Evolutionary conservation across 768 basidiomycete species (phyloP).

Genomic region (Saitozyma sp.): DNA sequence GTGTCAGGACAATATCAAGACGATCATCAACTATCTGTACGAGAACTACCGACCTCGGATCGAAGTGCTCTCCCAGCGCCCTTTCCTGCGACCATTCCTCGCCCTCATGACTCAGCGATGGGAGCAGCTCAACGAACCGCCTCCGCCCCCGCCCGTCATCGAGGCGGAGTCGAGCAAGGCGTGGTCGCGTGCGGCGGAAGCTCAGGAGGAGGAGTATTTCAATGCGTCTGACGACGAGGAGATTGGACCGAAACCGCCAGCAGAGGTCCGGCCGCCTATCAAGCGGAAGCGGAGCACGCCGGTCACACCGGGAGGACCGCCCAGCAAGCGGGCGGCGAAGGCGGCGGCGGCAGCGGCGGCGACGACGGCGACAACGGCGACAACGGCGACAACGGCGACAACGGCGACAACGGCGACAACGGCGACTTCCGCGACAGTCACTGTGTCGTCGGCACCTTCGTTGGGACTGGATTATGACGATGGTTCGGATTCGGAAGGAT

Average conservation of each 20-base stretch:
- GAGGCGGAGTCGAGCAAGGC: slow-evolving; percentile 30
- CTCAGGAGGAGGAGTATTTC: slow-evolving; percentile 91
- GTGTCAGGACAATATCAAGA: slow-evolving; percentile 79
- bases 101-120: slow-evolving; percentile 55
- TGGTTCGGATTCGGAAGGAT: slow-evolving; percentile 47
- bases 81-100: slow-evolving; percentile 62
- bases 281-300: too few species aligned
- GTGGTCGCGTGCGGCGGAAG: slow-evolving; percentile 59
- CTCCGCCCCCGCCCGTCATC: slow-evolving; percentile 32
- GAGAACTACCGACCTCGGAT: slow-evolving; percentile 68
- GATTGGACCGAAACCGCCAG: slow-evolving; percentile 28
- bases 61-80: slow-evolving; percentile 64
- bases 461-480: slow-evolving; percentile 51
- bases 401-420: background rate
- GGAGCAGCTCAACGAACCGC: slow-evolving; percentile 84
- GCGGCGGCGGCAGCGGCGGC: background rate
- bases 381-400: background rate
- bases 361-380: background rate
- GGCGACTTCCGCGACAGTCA: background rate
- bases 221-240: slow-evolving; percentile 76
- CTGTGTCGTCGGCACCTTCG: background rate
- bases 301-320: too few species aligned
- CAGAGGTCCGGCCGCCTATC: background rate
- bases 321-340: too few species aligned
- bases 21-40: slow-evolving; percentile 80